Base-by-base conservation (phyloP, 164 flowering plant species). In the Nymphaea thermarum region DNA sequence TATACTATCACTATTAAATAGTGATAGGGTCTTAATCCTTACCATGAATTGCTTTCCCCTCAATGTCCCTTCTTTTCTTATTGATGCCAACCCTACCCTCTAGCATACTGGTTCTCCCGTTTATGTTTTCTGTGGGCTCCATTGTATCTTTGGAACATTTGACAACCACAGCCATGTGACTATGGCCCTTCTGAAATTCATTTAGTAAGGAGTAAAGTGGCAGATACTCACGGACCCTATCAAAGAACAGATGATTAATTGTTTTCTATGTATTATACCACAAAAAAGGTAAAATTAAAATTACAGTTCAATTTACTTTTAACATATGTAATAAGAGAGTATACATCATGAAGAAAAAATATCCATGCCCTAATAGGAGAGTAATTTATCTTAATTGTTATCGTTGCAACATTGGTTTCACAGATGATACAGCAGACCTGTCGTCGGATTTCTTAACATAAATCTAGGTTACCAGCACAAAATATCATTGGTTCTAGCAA, bases 81-180 rank as follows among this genome's bases (percentile, higher is more conserved):
- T 70, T 67, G 41, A 43, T 8, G 12, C 57, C 60, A 44, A 64
- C 41, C 7, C 41, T 67, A 62, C 47, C 61, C 25, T 59, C 71
- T 3, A 64, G 43, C 44, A 43, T 44, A 15, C n/a, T 43, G 17
- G 53, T 17, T 42, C 44, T 75, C 45, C 43, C 65, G 14, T 67
- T 68, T 53, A 57, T 66, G 70, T 53, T 66, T 43, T 73, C 70
- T 25, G 36, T 43, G 63, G 66, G 15, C 53, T 16, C 66, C 36
- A 44, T 60, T n/a, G 44, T 66, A 66, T 73, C 77, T 43, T 75
- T 68, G 51, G 67, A 70, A 45, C 67, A 61, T 71, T 80, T 81
- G 45, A 86, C 81, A 47, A 86, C 88, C 44, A 80, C 82, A 6
- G 86, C 87, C 91, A 88, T 86, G 71, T 88, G 91, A 76, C 89